Conservation (phyloP, 140 eudicot species). For the Flaveria floridana region DNA sequence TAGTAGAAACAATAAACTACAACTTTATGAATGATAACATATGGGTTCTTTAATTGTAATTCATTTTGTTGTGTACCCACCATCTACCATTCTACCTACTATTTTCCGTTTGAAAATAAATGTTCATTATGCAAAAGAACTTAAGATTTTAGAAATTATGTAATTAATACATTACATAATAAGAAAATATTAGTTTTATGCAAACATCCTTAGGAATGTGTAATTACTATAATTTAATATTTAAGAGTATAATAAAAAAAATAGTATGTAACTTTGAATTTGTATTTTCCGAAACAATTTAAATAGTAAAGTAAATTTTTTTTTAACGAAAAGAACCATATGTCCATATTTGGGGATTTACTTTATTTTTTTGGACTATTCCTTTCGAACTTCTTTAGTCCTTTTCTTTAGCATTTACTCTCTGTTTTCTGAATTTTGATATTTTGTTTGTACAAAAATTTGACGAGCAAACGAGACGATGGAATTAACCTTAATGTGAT, state of each 20-base stretch:
- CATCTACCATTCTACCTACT: neutral
- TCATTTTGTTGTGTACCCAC: neutral
- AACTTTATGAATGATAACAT: neutral
- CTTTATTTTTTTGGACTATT: neutral
- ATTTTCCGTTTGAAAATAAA: neutral
- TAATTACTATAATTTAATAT: neutral
- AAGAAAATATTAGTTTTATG: neutral
- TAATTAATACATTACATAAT: neutral
- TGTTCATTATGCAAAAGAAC: neutral
- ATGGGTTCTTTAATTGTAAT: no score
- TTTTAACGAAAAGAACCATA: neutral
- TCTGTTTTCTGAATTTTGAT: neutral
- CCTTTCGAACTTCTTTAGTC: neutral
- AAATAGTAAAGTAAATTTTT: neutral
- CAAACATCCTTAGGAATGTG: neutral
- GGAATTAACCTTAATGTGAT: conserved; percentile 1
- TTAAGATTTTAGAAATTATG: no score
- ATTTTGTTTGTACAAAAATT: neutral
- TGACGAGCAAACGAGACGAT: neutral
- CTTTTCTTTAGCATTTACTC: neutral
- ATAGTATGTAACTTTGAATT: neutral
- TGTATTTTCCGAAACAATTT: neutral
- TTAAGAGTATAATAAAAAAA: neutral
- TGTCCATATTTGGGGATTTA: neutral
- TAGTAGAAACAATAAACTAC: neutral